Evolutionary conservation across 1,284 basidiomycete genomes (phyloP), one percentile per base, ranked within the genome.

Genomic region (Puccinia hordei): DNA sequence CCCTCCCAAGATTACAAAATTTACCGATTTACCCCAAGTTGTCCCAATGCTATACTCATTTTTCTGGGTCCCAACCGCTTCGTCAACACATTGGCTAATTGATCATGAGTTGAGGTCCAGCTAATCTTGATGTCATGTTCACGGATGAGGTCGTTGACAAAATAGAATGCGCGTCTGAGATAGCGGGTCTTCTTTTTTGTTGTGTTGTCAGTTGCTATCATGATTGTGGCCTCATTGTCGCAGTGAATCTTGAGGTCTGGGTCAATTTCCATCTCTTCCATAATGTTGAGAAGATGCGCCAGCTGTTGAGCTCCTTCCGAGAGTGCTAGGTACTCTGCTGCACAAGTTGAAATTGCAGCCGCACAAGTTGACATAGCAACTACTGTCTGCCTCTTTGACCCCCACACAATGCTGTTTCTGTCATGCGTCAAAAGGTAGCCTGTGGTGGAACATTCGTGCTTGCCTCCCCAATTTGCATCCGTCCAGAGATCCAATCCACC

Each of bases 401-500:
- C n/a, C n/a, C n/a, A n/a, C n/a, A n/a, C n/a, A n/a, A n/a, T n/a
- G n/a, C n/a, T n/a, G n/a, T n/a, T n/a, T n/a, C n/a, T n/a, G n/a
- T n/a, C n/a, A n/a, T n/a, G n/a, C n/a, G n/a, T n/a, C n/a, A 41
- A 12, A 41, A 41, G 10, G 24, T 72, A 46, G 5, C 69, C 69
- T 12, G 27, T 24, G 9, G 69, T 72, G 2, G 44, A 72, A 53
- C 69, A 13, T n/a, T 38, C 10, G 27, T 33, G 46, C 27, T 53
- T n/a, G n/a, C n/a, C 69, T 12, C 44, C 69, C 69, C 69, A 72
- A 44, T 44, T 49, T 13, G 69, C 69, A 51, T 72, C 69, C 2
- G 44, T 27, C 24, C 24, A 72, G 8, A 49, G 17, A 19, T 49
- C 46, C 46, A 49, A 2, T 8, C 46, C 15, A 15, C 46, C 46